Percentiles rank a stretch among this genome's conserved stretches.
Conservation (phyloP, 192 early-diverging fungal genomes). For the Backusella tuberculispora region DNA sequence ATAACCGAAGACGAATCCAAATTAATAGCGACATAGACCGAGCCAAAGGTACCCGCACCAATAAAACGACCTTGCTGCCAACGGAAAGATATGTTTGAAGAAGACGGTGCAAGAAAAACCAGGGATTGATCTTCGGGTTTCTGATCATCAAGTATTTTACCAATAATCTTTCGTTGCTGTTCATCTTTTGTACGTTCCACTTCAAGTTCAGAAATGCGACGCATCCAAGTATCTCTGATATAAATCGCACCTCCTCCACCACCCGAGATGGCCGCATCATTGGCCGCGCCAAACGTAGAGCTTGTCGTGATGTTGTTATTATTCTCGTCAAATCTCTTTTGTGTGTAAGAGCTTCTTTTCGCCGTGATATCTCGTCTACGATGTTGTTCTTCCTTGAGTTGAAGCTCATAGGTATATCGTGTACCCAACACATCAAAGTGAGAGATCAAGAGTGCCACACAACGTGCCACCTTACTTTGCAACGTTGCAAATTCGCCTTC, state of each 20-base stretch:
- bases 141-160: slow-evolving; percentile 79
- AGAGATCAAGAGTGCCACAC: slow-evolving; percentile 78
- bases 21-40: slow-evolving; percentile 85
- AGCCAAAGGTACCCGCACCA: slow-evolving; percentile 86
- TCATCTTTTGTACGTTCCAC: slow-evolving; percentile 51
- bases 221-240: slow-evolving; percentile 57
- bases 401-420: slow-evolving; percentile 48
- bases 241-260: slow-evolving; percentile 22
- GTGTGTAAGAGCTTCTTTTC: slow-evolving; percentile 29
- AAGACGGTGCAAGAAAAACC: slow-evolving; percentile 74
- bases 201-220: slow-evolving; percentile 57
- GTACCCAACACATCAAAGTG: slow-evolving; percentile 82
- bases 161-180: slow-evolving; percentile 60
- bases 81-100: slow-evolving; percentile 75
- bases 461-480: slow-evolving; percentile 72
- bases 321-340: slow-evolving; percentile 26
- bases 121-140: slow-evolving; percentile 80
- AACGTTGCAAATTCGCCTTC: slow-evolving; percentile 75
- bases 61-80: slow-evolving; percentile 88
- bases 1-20: slow-evolving; percentile 82
- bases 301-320: slow-evolving; percentile 36
- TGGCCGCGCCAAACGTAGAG: slow-evolving; percentile 39
- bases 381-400: slow-evolving; percentile 37
- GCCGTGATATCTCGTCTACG: slow-evolving; percentile 32
- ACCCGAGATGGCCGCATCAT: slow-evolving; percentile 21